Conservation (phyloP, 192 early-diverging fungal genomes). For the Chytriomyces sp. region DNA sequence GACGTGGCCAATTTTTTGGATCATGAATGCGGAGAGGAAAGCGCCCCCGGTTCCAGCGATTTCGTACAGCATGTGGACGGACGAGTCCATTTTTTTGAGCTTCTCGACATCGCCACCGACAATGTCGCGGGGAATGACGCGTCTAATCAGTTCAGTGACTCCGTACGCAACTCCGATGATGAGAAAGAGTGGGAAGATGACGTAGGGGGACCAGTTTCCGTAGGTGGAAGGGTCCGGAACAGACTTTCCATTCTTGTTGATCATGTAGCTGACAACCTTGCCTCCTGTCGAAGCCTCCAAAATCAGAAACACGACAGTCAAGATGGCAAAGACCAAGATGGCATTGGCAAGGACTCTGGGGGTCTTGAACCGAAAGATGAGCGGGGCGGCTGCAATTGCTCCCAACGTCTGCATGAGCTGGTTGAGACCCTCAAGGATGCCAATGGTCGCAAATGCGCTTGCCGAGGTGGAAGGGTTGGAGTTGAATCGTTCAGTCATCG, state of each 20-base stretch:
- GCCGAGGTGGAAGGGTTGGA: not conserved
- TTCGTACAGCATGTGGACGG: conserved; percentile 65
- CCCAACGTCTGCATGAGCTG: not conserved
- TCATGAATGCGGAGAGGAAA: conserved; percentile 43
- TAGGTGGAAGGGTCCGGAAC: conserved; percentile 30
- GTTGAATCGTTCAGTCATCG: too few relatives aligned
- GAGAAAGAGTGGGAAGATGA: conserved; percentile 43
- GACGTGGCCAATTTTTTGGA: conserved; percentile 4
- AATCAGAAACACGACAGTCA: not conserved
- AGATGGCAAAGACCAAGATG: not conserved
- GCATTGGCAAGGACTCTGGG: not conserved
- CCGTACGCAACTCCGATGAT: conserved; percentile 59
- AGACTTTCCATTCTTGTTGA: not conserved
- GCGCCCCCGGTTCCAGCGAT: conserved; percentile 43
- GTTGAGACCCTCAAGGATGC: not conserved
- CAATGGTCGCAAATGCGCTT: conserved; percentile 1
- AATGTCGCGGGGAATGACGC: conserved; percentile 58
- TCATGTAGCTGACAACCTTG: not conserved
- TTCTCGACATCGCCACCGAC: conserved; percentile 65
- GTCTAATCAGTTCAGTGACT: conserved; percentile 64
- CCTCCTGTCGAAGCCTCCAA: conserved; percentile 2
- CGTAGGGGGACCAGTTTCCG: conserved; percentile 1
- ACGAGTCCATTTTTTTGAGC: conserved; percentile 63
- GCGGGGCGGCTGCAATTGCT: too few relatives aligned
- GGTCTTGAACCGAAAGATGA: not conserved